phyloP scores from a whole-genome alignment of 108 stramenopile species.

The Pseudonitzschia pungens region DNA sequence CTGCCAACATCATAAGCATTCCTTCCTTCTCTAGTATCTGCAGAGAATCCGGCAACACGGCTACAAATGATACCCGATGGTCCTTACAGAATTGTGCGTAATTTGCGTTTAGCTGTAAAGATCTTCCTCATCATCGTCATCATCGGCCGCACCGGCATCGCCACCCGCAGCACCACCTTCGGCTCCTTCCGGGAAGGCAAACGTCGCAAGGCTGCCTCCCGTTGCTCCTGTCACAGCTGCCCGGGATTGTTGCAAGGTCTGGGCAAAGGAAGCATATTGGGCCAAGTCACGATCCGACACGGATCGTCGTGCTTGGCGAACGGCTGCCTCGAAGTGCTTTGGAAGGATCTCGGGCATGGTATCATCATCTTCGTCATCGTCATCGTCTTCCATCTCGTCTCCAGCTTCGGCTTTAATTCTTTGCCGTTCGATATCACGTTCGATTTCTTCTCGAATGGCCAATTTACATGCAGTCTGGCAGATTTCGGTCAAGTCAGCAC shows the following conservation, averaged over 20 bases:
- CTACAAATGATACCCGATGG: neutral
- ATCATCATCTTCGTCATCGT: conserved; percentile 93
- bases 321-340: conserved; percentile 96
- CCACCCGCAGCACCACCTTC: conserved; percentile 48
- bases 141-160: conserved; percentile 43
- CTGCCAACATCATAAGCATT: neutral
- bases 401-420: conserved; percentile 92
- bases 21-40: neutral
- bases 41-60: neutral
- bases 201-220: conserved; percentile 86
- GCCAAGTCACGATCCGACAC: conserved; percentile 97
- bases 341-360: conserved; percentile 96
- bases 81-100: neutral
- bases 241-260: conserved; percentile 92
- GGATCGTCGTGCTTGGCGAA: conserved; percentile 95
- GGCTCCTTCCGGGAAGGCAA: conserved; percentile 83
- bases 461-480: conserved; percentile 99
- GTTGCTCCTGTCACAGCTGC: conserved; percentile 86
- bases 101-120: conserved; percentile 76
- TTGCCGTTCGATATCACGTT: conserved; percentile 95
- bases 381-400: conserved; percentile 72
- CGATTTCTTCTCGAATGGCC: conserved; percentile 98
- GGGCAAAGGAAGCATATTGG: conserved; percentile 99
- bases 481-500: conserved; percentile 99
- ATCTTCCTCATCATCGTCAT: conserved; percentile 92